Base-by-base conservation (phyloP, 805 yeast species). In the Wickerhamomyces chambardii region DNA sequence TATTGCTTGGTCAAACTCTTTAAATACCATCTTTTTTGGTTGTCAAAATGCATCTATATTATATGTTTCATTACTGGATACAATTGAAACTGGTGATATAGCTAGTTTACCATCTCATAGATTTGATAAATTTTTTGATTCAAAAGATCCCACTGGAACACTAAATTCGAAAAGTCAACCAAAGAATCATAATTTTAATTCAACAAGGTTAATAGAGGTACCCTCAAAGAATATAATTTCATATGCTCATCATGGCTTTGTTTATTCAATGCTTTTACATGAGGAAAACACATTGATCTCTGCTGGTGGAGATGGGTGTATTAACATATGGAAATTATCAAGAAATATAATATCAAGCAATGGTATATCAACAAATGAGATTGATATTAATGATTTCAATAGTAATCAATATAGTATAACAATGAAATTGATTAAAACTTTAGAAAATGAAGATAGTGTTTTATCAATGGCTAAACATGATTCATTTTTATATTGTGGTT, bases 201-300 rank as follows among this genome's bases (percentile, higher is more conserved):
- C 53, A 7, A 19, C 53, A n/a, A 51, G 63, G 29, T 61, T 83
- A 30, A 64, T 80, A 28, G 87, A 90, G 55, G 71, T 86, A 10
- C 84, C 85, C 0, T 61, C 76, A 4, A 59, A 66, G 16, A 79
- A 87, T 50, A 71, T 77, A 30, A 66, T 84, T 5, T 63, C 76
- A 5, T 90, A 84, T 57, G 97, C 98, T 3, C 98, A 90, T 54
- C 76, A 84, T 50, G 95, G 97, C 14, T 90, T 84, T 46, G 78
- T 90, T 11, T 87, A 89, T 55, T 69, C 87, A 29, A 73, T 84
- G 47, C 37, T 35, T 15, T 36, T 48, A 3, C 39, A 41, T 17
- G 28, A 37, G 18, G 45, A 56, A 5, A 70, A 68, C 28, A 53
- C 61, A 9, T 50, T 83, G 7, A 56, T 80, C 4, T 67, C 84